Base-by-base conservation (phyloP, 805 yeast genomes). In the Lachancea waltii region DNA sequence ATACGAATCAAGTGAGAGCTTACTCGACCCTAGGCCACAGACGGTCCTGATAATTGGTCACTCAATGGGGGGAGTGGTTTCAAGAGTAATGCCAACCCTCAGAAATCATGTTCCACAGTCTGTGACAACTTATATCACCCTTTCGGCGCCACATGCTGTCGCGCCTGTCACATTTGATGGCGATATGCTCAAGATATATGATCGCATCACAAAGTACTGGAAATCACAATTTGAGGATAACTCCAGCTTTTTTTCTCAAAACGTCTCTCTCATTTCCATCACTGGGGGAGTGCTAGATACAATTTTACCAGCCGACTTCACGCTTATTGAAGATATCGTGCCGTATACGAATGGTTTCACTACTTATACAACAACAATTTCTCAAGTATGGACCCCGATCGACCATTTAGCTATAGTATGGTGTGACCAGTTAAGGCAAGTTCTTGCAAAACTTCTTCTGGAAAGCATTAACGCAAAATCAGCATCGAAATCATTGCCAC, bases 11-110 rank as follows among this genome's bases (percentile, higher is more conserved):
- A 47, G 45, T 30, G 58, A 57, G 14, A 53, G 56, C 2, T 35
- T 36, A 8, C 30, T 35, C 8, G 51, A 45, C 30, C 62, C 56
- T 13, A 34, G 22, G 10, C 92, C 92, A 0, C 56, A 60, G 19
- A 82, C 95, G 0, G 95, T 90, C 1, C 75, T 90, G 0, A 56
- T 90, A 0, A 47, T 90, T 1, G 96, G 86, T 2, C 98, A 90
- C 63, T 90, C 97, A 0, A 90, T 90, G 98, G 98, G 98, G 29
- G 98, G 98, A 3, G 75, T 90, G 13, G 97, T 92, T 1, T 83
- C 95, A 3, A 69, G 97, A 42, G 79, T 85, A 0, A 76, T 89
- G 76, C 70, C 85, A 5, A 78, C 94, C 0, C 62, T 90, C 37
- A 82, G 86, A 1, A 89, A 86, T 53, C 89, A 85, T 55, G 51